Conservation (phyloP, 768 basidiomycete species). For the Naganishia antarctica region DNA sequence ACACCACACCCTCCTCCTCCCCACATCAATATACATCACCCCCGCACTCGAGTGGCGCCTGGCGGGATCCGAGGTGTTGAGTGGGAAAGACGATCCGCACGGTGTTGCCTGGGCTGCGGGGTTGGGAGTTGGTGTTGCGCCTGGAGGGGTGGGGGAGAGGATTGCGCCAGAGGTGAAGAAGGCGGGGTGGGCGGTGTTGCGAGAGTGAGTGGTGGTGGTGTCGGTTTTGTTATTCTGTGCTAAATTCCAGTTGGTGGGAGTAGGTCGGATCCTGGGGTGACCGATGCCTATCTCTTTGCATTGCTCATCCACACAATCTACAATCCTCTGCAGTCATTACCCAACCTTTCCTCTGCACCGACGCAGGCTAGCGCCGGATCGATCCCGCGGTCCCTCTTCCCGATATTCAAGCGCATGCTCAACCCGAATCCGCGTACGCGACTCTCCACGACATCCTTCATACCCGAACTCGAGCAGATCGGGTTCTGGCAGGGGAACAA, state of each 20-base stretch:
- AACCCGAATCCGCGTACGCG: constrained; percentile 82
- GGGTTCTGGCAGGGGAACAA: constrained; percentile 82
- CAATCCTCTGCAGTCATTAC: constrained; percentile 72
- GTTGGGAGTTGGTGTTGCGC: constrained; percentile 53
- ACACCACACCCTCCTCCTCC: constrained; percentile 59
- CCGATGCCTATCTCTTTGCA: constrained; percentile 84
- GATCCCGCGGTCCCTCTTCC: constrained; percentile 71
- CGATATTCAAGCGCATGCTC: constrained; percentile 76
- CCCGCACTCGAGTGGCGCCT: constrained; percentile 95
- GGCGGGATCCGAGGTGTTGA: constrained; percentile 87
- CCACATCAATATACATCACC: constrained; percentile 73
- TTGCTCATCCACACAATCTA: constrained; percentile 79
- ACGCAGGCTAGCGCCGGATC: constrained; percentile 68
- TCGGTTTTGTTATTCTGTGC: constrained; percentile 35
- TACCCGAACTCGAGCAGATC: constrained; percentile 57
- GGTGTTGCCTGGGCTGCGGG: constrained; percentile 59
- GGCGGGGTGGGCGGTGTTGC: constrained; percentile 72
- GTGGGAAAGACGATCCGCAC: constrained; percentile 71
- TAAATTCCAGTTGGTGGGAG: constrained; percentile 34
- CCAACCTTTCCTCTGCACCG: constrained; percentile 68
- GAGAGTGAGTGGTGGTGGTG: constrained; percentile 59
- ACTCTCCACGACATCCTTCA: constrained; percentile 67
- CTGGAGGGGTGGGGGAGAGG: constrained; percentile 58
- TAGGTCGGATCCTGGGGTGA: constrained; percentile 58
- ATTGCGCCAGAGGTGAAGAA: constrained; percentile 81